These are phyloP conservation scores for Fusarium staphyleae DNA, from an alignment of 2,329 filamentous ascomycete species.

Conservation along the genomic window DNA sequence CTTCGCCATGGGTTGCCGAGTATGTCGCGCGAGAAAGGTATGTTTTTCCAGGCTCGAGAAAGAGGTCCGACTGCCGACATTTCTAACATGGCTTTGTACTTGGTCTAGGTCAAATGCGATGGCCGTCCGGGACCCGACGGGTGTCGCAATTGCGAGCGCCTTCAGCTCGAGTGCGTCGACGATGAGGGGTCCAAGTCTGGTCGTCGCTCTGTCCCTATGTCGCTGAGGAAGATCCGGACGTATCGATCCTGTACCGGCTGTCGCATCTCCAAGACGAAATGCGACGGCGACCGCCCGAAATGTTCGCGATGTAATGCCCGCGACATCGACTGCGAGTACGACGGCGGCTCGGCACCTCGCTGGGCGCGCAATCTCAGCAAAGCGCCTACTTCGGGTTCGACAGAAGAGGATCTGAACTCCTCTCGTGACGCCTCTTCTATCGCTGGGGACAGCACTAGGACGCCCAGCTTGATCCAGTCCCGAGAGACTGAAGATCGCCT, in stretches of 20 bases:
- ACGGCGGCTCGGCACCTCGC: slow-evolving; percentile 48
- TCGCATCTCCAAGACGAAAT: slow-evolving; percentile 52
- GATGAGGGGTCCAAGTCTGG: slow-evolving; percentile 44
- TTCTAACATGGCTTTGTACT: slow-evolving; percentile 20
- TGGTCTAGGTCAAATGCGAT: slow-evolving; percentile 51
- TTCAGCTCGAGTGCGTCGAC: slow-evolving; percentile 51
- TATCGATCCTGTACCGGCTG: slow-evolving; percentile 51
- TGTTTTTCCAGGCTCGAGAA: slow-evolving; percentile 8
- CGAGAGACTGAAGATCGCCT: slow-evolving; percentile 32
- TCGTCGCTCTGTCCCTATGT: slow-evolving; percentile 39
- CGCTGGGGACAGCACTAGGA: slow-evolving; percentile 27
- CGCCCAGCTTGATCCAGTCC: slow-evolving; percentile 38
- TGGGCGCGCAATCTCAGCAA: slow-evolving; percentile 48
- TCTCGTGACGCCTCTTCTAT: slow-evolving; percentile 32
- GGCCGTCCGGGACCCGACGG: slow-evolving; percentile 47
- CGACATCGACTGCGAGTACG: slow-evolving; percentile 49
- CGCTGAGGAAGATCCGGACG: slow-evolving; percentile 50
- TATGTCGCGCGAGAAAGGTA: slow-evolving; percentile 52
- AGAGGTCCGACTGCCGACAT: slow-evolving; percentile 2
- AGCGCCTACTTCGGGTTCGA: slow-evolving; percentile 33
- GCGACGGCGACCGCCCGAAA: slow-evolving; percentile 50
- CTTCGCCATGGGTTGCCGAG: slow-evolving; percentile 49
- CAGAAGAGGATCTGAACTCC: slow-evolving; percentile 33
- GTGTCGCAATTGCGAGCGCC: slow-evolving; percentile 53
- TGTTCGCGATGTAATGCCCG: slow-evolving; percentile 48